Evolutionary conservation across 2,329 filamentous ascomycete species (phyloP).

Genomic region (Cryphonectria naterciae): DNA sequence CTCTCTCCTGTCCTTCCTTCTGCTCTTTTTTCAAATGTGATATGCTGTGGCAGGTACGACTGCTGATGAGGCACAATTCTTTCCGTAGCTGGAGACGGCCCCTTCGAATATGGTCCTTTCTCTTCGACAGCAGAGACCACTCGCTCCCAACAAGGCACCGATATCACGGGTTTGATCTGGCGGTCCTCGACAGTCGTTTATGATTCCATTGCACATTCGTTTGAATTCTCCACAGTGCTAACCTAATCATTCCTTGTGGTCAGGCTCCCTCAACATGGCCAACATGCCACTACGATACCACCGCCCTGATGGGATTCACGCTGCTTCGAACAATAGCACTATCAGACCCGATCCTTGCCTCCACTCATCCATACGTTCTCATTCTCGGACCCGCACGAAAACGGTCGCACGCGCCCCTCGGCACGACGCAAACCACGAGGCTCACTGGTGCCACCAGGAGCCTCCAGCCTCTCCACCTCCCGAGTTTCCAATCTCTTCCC

Average conservation of each 20-base stretch:
- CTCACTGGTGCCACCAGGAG: not conserved
- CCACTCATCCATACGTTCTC: not conserved
- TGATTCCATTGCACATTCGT: slow-evolving; percentile 9
- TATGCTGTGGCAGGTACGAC: not conserved
- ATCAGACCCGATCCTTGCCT: not conserved
- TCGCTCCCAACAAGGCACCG: not conserved
- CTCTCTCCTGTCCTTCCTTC: not conserved
- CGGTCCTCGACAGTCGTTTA: not conserved
- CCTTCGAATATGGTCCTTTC: not conserved
- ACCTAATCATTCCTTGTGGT: not conserved
- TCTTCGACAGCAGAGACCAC: no score
- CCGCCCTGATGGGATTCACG: not conserved
- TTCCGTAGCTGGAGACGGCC: not conserved
- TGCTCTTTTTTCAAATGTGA: not conserved
- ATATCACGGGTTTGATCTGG: not conserved
- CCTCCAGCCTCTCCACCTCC: not conserved
- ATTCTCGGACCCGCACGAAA: not conserved
- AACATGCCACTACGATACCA: not conserved
- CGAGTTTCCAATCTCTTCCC: not conserved
- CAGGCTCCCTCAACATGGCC: slow-evolving; percentile 12
- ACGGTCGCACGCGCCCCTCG: not conserved
- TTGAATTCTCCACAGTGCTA: not conserved
- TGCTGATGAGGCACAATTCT: not conserved
- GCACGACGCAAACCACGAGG: not conserved
- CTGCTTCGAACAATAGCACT: not conserved